A percentile compares a stretch with the other conserved stretches of the same genome.
Evolutionary conservation across 2,329 filamentous ascomycete species (phyloP).

Genomic region (Pyrenophora graminea): DNA sequence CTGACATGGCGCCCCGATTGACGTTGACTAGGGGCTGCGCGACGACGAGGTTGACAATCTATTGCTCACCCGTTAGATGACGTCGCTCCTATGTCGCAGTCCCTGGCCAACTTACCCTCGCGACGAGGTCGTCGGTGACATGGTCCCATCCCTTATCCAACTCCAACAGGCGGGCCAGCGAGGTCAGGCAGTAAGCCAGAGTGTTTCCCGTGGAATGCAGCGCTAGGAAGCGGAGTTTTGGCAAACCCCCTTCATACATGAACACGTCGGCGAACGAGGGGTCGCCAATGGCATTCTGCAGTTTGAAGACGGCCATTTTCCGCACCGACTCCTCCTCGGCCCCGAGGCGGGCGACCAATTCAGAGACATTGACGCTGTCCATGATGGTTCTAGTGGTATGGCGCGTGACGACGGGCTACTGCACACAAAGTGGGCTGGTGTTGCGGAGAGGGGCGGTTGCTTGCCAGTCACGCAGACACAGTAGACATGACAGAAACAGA

Average conservation of each 20-base stretch:
- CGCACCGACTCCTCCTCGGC: conserved; percentile 82
- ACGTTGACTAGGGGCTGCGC: conserved; percentile 97
- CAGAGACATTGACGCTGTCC: conserved; percentile 61
- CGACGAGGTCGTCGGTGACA: conserved; percentile 72
- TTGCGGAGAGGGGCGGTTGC: conserved; percentile 11
- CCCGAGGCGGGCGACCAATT: conserved; percentile 62
- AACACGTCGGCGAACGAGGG: conserved; percentile 96
- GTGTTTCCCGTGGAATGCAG: conserved; percentile 90
- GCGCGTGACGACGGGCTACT: neutral
- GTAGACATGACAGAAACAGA: conserved; percentile 9
- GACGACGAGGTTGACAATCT: conserved; percentile 90
- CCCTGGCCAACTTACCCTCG: conserved; percentile 56
- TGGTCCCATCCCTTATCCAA: conserved; percentile 98
- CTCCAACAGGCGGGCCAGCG: conserved; percentile 83
- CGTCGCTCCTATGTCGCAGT: neutral
- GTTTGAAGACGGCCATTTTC: conserved; percentile 99
- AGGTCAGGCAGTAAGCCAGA: conserved; percentile 90
- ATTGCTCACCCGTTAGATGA: conserved; percentile 17
- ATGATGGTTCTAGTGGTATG: conserved; percentile 40
- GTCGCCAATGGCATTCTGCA: conserved; percentile 93
- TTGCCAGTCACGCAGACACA: conserved; percentile 18
- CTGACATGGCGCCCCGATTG: conserved; percentile 92
- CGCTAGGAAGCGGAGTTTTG: conserved; percentile 79
- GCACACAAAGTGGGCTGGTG: conserved; percentile 18
- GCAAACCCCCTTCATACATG: conserved; percentile 83